A percentile compares a stretch with the other conserved stretches of the same genome.
Conservation (phyloP, 208 protist genomes). For the Phytomonas sp. region DNA sequence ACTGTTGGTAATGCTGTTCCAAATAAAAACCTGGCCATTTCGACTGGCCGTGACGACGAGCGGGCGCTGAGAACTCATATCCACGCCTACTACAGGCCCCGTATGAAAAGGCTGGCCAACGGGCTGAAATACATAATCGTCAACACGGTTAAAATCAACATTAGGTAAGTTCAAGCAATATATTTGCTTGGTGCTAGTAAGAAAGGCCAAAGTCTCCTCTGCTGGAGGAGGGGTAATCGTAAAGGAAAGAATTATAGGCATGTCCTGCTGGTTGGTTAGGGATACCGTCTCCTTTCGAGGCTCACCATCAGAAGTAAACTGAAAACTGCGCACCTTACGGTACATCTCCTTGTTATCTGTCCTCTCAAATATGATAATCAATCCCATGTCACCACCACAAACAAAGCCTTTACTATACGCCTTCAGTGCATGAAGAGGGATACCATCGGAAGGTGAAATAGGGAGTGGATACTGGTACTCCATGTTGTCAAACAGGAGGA, state of each 20-base stretch:
- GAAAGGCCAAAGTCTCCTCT: constrained; percentile 86
- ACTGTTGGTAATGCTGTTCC: constrained; percentile 94
- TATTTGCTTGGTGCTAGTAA: constrained; percentile 90
- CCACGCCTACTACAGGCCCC: constrained; percentile 82
- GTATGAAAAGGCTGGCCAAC: constrained; percentile 90
- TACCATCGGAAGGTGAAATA: constrained; percentile 78
- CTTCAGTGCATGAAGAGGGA: constrained; percentile 81
- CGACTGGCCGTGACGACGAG: constrained; percentile 90
- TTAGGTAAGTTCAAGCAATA: constrained; percentile 92
- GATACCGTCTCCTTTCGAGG: constrained; percentile 19
- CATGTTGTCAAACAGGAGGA: constrained; percentile 90
- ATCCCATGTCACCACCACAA: constrained; percentile 90
- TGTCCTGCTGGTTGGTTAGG: constrained; percentile 8
- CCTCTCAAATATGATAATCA: constrained; percentile 90
- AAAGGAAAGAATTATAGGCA: constrained; percentile 64
- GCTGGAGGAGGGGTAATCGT: constrained; percentile 78
- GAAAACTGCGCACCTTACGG: constrained; percentile 88
- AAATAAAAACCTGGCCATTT: constrained; percentile 91
- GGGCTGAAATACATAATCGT: constrained; percentile 89
- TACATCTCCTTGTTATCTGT: constrained; percentile 92
- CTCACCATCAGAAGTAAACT: constrained; percentile 32
- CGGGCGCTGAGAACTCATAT: constrained; percentile 92
- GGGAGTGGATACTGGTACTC: constrained; percentile 85
- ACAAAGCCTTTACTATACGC: constrained; percentile 93
- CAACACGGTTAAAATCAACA: constrained; percentile 88